phyloP scores from a whole-genome alignment of 108 stramenopile genomes.

The Cyclotella distinguenda region DNA sequence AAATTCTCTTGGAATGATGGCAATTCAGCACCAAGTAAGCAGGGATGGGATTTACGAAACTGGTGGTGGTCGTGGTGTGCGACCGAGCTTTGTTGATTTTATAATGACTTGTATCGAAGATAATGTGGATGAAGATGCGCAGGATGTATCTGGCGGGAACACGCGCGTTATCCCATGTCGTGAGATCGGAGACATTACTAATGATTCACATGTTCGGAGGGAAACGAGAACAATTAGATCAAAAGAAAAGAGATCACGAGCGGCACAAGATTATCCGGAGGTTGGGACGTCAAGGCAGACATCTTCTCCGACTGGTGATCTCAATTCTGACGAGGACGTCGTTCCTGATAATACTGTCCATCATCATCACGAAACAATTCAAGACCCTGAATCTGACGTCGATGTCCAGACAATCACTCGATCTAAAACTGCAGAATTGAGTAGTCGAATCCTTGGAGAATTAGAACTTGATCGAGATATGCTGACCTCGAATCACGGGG shows the following conservation, averaged over 20 bases:
- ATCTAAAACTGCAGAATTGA: conserved; percentile 5
- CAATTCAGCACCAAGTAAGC: conserved; percentile 71
- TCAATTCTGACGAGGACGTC: background rate
- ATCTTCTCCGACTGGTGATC: background rate
- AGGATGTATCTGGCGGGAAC: background rate
- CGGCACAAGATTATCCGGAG: too few relatives aligned
- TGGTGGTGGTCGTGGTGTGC: conserved; percentile 11
- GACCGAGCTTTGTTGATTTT: conserved; percentile 67
- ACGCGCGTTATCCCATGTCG: background rate
- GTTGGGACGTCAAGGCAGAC: background rate
- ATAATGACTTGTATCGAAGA: conserved; percentile 60
- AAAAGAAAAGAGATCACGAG: background rate
- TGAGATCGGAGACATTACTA: conserved; percentile 4
- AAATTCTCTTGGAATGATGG: conserved; percentile 71
- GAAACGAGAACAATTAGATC: background rate
- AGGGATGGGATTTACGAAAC: conserved; percentile 21
- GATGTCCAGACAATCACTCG: conserved; percentile 2
- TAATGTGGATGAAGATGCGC: conserved; percentile 49
- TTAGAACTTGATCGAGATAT: conserved; percentile 39
- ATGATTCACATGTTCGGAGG: conserved; percentile 6
- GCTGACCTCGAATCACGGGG: conserved; percentile 13
- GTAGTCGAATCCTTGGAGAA: conserved; percentile 34
- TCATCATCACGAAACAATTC: background rate
- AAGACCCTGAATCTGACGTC: background rate
- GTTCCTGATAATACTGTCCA: background rate